Percentiles rank a stretch among this genome's conserved stretches.
Evolutionary conservation across 768 basidiomycete species (phyloP).

Genomic region (Russula dissimulans): DNA sequence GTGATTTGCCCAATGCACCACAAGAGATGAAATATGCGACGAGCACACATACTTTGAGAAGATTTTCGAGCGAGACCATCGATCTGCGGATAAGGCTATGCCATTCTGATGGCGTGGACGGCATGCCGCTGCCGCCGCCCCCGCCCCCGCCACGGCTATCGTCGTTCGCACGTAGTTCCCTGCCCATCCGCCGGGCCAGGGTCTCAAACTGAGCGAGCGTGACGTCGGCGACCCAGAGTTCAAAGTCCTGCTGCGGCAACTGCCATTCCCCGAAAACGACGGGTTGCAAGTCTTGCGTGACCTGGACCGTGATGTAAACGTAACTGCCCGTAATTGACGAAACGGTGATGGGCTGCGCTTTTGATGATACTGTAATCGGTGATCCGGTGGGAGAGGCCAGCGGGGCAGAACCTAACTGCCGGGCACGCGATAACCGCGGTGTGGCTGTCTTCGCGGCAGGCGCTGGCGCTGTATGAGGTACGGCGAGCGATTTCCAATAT

Average conservation of each 20-base stretch:
- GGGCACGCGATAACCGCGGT: conserved; percentile 23
- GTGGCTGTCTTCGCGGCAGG: conserved; percentile 19
- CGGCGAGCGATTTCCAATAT: conserved; percentile 90
- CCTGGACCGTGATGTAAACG: conserved; percentile 78
- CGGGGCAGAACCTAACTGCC: conserved; percentile 29
- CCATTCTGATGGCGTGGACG: conserved; percentile 35
- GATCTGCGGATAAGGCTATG: conserved; percentile 35
- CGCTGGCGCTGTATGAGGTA: conserved; percentile 29
- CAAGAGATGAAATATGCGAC: conserved; percentile 2
- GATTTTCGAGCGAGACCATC: conserved; percentile 67
- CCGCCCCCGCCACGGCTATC: background rate
- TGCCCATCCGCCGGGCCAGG: conserved; percentile 47
- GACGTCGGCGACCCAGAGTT: conserved; percentile 77
- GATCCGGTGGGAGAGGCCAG: conserved; percentile 55
- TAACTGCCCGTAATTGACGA: conserved; percentile 89
- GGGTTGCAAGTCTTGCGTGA: conserved; percentile 86
- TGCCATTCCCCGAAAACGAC: conserved; percentile 73
- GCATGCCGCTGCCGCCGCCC: conserved; percentile 3
- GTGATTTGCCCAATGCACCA: conserved; percentile 4
- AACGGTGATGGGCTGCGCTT: conserved; percentile 58
- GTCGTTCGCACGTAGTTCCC: conserved; percentile 28
- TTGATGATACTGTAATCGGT: conserved; percentile 36
- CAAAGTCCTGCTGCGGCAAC: conserved; percentile 62
- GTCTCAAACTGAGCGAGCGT: conserved; percentile 71
- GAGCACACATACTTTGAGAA: conserved; percentile 49